These are phyloP conservation scores for Galium porrigens DNA, from an alignment of 305 asterid genomes.

Conservation along the genomic window DNA sequence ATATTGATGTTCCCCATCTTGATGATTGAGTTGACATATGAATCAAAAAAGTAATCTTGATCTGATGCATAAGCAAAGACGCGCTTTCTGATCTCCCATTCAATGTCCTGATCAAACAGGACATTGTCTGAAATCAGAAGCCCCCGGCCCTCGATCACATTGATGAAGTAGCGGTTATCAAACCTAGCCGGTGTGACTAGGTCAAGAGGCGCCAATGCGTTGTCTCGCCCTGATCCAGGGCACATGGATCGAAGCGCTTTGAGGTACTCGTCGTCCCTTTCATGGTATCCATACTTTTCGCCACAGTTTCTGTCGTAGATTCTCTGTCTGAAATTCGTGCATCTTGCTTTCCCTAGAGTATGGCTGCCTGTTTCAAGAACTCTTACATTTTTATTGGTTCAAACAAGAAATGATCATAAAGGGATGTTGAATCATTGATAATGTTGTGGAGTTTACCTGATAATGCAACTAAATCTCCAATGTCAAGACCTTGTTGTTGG, in stretches of 20 bases:
- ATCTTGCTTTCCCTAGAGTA: constrained; percentile 27
- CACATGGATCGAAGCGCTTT: constrained; percentile 17
- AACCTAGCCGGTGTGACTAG: constrained; percentile 20
- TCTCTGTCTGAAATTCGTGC: constrained; percentile 21
- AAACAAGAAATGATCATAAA: neutral
- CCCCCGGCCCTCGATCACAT: constrained; percentile 22
- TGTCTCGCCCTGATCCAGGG: constrained; percentile 24
- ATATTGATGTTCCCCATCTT: constrained; percentile 30
- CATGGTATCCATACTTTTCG: constrained; percentile 16
- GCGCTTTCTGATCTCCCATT: constrained; percentile 18
- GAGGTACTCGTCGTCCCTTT: constrained; percentile 13
- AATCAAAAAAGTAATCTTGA: constrained; percentile 16
- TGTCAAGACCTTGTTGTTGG: constrained; percentile 21
- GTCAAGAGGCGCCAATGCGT: constrained; percentile 20
- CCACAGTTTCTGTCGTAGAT: constrained; percentile 16
- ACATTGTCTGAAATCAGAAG: constrained; percentile 24
- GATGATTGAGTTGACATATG: constrained; percentile 23
- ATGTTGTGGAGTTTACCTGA: constrained; percentile 16
- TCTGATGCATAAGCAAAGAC: constrained; percentile 22
- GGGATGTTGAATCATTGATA: neutral
- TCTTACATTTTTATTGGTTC: neutral
- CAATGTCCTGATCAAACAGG: constrained; percentile 18
- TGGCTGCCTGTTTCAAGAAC: constrained; percentile 20
- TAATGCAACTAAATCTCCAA: constrained; percentile 24
- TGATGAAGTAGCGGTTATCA: constrained; percentile 20